phyloP scores from a whole-genome alignment of 2,329 filamentous ascomycete genomes.

The Colletotrichum viniferum region DNA sequence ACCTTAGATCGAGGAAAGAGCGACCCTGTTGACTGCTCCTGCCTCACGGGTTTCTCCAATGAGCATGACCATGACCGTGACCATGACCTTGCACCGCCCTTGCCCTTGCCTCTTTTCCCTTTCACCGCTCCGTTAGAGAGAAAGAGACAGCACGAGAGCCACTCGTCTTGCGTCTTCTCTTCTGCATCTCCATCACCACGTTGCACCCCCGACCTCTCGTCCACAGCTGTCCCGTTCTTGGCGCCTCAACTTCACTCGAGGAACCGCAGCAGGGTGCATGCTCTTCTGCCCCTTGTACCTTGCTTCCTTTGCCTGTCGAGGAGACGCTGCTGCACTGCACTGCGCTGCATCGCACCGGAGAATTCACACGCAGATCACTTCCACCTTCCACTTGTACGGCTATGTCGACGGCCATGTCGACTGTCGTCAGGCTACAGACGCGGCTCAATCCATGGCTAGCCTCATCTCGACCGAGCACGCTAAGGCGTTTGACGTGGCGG shows the following conservation, averaged over 20 bases:
- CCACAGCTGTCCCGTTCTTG: neutral
- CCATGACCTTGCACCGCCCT: neutral
- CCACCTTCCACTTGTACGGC: neutral
- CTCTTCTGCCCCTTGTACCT: slow-evolving; percentile 1
- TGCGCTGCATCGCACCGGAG: neutral
- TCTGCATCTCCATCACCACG: neutral
- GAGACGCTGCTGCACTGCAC: neutral
- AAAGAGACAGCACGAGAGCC: too few species aligned
- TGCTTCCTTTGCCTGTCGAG: neutral
- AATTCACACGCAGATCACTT: neutral
- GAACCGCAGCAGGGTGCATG: neutral
- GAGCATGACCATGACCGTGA: too few species aligned
- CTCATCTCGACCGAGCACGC: neutral
- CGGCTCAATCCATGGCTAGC: neutral
- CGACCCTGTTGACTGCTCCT: neutral
- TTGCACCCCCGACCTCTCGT: neutral
- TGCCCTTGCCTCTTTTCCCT: neutral
- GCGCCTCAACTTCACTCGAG: neutral
- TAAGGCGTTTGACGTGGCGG: neutral
- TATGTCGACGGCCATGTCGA: neutral
- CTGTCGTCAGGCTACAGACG: neutral
- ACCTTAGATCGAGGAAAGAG: neutral
- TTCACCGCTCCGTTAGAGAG: neutral
- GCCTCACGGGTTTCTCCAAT: neutral
- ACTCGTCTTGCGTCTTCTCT: neutral